Percentiles rank a stretch among this genome's conserved stretches.
These are phyloP conservation scores for Pseudozyma thailandica DNA, from an alignment of 1,284 basidiomycete genomes.

Conservation along the genomic window DNA sequence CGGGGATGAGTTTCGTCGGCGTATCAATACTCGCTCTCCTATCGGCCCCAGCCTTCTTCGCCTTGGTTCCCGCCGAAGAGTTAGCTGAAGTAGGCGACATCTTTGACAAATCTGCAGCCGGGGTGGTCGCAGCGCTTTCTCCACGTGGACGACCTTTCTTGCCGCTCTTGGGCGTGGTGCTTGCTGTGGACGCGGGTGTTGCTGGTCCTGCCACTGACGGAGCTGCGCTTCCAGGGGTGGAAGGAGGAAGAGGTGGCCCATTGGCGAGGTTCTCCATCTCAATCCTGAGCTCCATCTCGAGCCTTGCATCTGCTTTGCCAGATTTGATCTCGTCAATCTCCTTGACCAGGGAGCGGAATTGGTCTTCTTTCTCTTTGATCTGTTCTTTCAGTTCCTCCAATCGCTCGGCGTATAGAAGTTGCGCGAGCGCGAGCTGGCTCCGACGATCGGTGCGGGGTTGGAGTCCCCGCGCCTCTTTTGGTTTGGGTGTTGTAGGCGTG, in stretches of 20 bases:
- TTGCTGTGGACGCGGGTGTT: conserved; percentile 24
- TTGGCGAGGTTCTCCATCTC: conserved; percentile 50
- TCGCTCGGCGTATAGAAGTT: conserved; percentile 61
- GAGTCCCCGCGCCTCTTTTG: conserved; percentile 50
- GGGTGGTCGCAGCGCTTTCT: conserved; percentile 22
- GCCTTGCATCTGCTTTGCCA: conserved; percentile 36
- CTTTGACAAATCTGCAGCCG: conserved; percentile 23
- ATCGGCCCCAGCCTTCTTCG: conserved; percentile 13
- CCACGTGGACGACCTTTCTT: conserved; percentile 39
- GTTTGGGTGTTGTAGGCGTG: conserved; percentile 16
- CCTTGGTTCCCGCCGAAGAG: conserved; percentile 19
- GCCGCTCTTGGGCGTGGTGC: conserved; percentile 38
- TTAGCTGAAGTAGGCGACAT: conserved; percentile 16
- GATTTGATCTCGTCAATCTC: conserved; percentile 53
- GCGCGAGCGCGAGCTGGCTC: conserved; percentile 59
- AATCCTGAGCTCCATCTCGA: conserved; percentile 43
- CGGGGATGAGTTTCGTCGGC: conserved; percentile 24
- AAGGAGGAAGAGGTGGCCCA: conserved; percentile 33
- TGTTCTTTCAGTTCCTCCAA: conserved; percentile 57
- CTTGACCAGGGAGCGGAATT: conserved; percentile 42
- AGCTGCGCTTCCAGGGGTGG: conserved; percentile 27
- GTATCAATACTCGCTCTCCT: conserved; percentile 32
- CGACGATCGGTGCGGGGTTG: conserved; percentile 44
- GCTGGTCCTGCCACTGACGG: conserved; percentile 13
- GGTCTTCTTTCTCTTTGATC: conserved; percentile 54